Evolutionary conservation across 2,329 filamentous ascomycete species (phyloP).

Genomic region (Alternaria rosae): DNA sequence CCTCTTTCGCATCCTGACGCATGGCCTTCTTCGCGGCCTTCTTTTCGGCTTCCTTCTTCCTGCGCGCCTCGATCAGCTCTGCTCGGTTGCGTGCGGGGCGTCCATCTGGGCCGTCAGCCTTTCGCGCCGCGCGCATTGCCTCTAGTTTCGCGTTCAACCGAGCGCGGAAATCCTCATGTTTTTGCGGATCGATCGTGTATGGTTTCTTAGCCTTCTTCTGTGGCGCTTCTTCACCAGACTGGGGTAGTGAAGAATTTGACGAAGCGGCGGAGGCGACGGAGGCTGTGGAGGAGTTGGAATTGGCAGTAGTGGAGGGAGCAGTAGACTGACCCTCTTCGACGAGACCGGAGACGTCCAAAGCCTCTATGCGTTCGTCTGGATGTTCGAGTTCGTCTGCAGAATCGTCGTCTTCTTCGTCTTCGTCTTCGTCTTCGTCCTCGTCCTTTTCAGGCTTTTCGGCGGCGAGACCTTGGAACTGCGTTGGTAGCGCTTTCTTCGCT

Average conservation of each 20-base stretch:
- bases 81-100: slow-evolving; percentile 84
- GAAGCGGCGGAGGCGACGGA: slow-evolving; percentile 54
- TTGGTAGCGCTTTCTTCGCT: slow-evolving; percentile 37
- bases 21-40: slow-evolving; percentile 90
- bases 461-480: slow-evolving; percentile 39
- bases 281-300: slow-evolving; percentile 51
- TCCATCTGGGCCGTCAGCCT: slow-evolving; percentile 84
- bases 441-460: slow-evolving; percentile 36
- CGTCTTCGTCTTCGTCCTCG: slow-evolving; percentile 26
- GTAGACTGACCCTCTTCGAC: slow-evolving; percentile 47
- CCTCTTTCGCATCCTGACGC: slow-evolving; percentile 76
- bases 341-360: slow-evolving; percentile 48
- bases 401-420: slow-evolving; percentile 30
- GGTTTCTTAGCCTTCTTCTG: slow-evolving; percentile 43
- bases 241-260: slow-evolving; percentile 57
- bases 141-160: slow-evolving; percentile 85
- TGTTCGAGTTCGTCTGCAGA: slow-evolving; percentile 32
- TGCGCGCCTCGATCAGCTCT: slow-evolving; percentile 88
- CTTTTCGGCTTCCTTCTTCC: slow-evolving; percentile 85
- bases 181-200: slow-evolving; percentile 47
- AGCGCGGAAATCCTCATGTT: slow-evolving; percentile 78
- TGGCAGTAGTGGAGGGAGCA: slow-evolving; percentile 40
- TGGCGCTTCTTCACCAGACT: slow-evolving; percentile 28
- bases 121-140: slow-evolving; percentile 81
- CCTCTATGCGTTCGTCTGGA: slow-evolving; percentile 42